Evolutionary conservation across 768 basidiomycete genomes (phyloP).

Genomic region (Suillus discolor): DNA sequence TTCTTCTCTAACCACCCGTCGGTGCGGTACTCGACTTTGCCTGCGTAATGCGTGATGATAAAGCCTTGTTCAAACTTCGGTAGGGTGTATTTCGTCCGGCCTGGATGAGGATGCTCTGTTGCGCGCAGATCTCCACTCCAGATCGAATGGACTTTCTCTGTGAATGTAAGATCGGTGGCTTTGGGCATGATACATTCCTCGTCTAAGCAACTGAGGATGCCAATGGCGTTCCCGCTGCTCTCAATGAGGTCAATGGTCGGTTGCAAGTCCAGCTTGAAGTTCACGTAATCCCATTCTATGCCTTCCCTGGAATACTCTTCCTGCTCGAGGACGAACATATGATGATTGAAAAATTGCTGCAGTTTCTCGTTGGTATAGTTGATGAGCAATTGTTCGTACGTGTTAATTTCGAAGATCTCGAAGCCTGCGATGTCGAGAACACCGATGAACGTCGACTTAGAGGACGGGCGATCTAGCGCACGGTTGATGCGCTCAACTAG

Average conservation of each 20-base stretch:
- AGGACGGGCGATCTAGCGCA: slow-evolving; percentile 90
- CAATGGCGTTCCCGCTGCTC: slow-evolving; percentile 70
- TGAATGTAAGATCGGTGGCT: slow-evolving; percentile 93
- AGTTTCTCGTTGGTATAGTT: slow-evolving; percentile 99
- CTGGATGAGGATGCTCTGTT: slow-evolving; percentile 62
- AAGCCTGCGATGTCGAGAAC: slow-evolving; percentile 99
- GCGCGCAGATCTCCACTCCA: slow-evolving; percentile 56
- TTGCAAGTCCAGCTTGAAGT: slow-evolving; percentile 96
- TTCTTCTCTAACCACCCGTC: slow-evolving; percentile 99
- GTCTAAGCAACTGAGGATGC: slow-evolving; percentile 90
- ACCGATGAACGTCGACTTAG: slow-evolving; percentile 93
- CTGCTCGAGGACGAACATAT: slow-evolving; percentile 99
- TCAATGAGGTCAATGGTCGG: slow-evolving; percentile 99
- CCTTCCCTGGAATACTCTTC: slow-evolving; percentile 97
- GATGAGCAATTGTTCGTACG: slow-evolving; percentile 97
- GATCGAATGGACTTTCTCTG: slow-evolving; percentile 82
- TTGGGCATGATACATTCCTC: slow-evolving; percentile 99
- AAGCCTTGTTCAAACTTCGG: slow-evolving; percentile 93
- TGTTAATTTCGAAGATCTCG: slow-evolving; percentile 94
- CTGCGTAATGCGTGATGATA: slow-evolving; percentile 94
- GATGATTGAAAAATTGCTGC: slow-evolving; percentile 98
- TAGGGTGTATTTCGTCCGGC: slow-evolving; percentile 81
- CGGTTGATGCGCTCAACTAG: slow-evolving; percentile 95
- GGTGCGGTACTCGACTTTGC: slow-evolving; percentile 93
- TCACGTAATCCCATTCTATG: slow-evolving; percentile 98